Conservation (phyloP, 2,329 filamentous ascomycete species). For the Ceratocystis diversiconidia region DNA sequence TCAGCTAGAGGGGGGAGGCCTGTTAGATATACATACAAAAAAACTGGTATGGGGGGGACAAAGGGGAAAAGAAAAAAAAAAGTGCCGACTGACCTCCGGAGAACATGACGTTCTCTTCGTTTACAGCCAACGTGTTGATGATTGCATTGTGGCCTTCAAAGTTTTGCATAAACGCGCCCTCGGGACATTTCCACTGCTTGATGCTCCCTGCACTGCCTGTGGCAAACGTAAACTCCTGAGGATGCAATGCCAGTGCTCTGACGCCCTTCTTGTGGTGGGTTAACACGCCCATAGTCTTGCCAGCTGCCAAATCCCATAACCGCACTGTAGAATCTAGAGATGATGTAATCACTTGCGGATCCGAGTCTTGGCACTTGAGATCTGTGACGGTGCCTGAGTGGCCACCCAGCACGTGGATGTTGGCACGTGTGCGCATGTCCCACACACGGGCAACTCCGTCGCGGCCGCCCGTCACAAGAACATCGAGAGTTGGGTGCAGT, state of each 20-base stretch:
- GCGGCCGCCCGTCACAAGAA: constrained; percentile 84
- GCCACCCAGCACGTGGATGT: constrained; percentile 82
- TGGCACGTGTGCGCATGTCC: constrained; percentile 95
- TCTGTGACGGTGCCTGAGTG: constrained; percentile 85
- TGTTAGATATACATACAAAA: neutral
- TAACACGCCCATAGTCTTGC: constrained; percentile 88
- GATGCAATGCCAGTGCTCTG: constrained; percentile 68
- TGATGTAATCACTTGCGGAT: constrained; percentile 88
- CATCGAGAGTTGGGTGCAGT: constrained; percentile 87
- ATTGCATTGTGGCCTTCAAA: constrained; percentile 94
- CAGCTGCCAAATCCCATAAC: constrained; percentile 89
- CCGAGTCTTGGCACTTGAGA: constrained; percentile 84
- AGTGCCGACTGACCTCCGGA: constrained; percentile 47
- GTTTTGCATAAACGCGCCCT: constrained; percentile 98
- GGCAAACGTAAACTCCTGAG: constrained; percentile 90
- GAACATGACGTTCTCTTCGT: constrained; percentile 90
- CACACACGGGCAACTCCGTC: constrained; percentile 92
- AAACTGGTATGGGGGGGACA: neutral
- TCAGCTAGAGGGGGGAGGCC: constrained; percentile 38
- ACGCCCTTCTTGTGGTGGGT: constrained; percentile 99
- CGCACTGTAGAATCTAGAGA: constrained; percentile 85
- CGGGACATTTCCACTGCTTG: constrained; percentile 98
- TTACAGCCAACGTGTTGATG: constrained; percentile 85
- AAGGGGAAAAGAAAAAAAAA: neutral
- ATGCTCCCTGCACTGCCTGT: constrained; percentile 83